Conservation (phyloP, 2,329 filamentous ascomycete species). For the Daldinia sp. region DNA sequence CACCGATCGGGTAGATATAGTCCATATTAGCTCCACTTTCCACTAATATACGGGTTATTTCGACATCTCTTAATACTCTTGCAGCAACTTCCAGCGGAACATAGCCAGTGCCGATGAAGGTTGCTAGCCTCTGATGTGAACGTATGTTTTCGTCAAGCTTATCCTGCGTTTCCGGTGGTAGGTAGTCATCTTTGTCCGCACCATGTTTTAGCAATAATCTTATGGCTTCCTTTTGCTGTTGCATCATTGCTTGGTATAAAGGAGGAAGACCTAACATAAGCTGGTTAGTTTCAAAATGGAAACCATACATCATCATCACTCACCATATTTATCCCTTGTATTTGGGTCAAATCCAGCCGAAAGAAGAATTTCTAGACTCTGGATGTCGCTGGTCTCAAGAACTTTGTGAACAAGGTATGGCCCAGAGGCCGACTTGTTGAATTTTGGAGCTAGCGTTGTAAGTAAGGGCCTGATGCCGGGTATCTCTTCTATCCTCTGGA, state of each 20-base stretch:
- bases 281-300: neutral
- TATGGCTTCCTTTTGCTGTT: constrained; percentile 1
- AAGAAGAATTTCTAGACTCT: constrained; percentile 8
- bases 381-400: constrained; percentile 2
- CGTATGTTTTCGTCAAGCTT: constrained; percentile 3
- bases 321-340: constrained; percentile 1
- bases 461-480: constrained; percentile 1
- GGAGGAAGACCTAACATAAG: neutral
- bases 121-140: neutral
- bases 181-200: constrained; percentile 6
- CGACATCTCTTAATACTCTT: constrained; percentile 1
- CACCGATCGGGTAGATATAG: neutral
- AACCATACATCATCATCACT: neutral
- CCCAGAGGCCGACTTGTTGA: constrained; percentile 6
- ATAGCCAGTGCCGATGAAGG: neutral
- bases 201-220: constrained; percentile 1
- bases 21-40: constrained; percentile 10
- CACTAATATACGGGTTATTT: constrained; percentile 8
- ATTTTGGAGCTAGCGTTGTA: constrained; percentile 6
- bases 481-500: constrained; percentile 12
- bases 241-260: constrained; percentile 8
- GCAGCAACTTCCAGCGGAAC: constrained; percentile 4
- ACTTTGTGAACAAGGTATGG: constrained; percentile 17
- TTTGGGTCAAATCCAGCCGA: constrained; percentile 10
- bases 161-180: constrained; percentile 7